Evolutionary conservation across 164 flowering plant species (phyloP), one percentile per base, ranked within the genome.

Genomic region (Umbellularia californica): DNA sequence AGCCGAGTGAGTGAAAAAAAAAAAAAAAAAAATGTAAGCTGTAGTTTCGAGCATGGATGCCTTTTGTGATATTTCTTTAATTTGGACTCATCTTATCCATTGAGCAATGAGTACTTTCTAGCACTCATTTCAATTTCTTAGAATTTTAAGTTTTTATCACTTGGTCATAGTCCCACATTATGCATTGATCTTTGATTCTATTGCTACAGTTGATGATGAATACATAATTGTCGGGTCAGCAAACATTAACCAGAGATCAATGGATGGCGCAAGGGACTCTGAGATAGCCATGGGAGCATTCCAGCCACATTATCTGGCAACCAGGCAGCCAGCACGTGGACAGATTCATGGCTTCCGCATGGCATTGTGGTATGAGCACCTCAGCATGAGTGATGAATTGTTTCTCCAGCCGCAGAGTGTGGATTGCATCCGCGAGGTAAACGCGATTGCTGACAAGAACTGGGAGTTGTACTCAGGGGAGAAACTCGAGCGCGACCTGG

Each of bases 281-380:
- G 97, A 92, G 75, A 92, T 92, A 24, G 95, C 95, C 3, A 89
- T 90, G 92, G 97, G 95, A 22, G 92, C 84, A n/a, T 90, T 79
- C 79, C 97, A 92, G 70, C 95, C 94, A 2, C 68, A 82, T 71
- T 90, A 92, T 47, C 70, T 92, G 3, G 79, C 87, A 6, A 74
- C 76, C 55, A 67, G 62, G 15, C 72, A 83, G 63, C 87, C 84
- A n/a, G 89, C 90, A n/a, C 83, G 83, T 79, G 97, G 97, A 0
- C 88, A 89, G 65, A 80, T 92, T 35, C 86, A 89, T 70, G 94
- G 97, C 15, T 87, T 90, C 74, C 77, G 97, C 20, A 87, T 89
- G 92, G 85, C 94, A 14, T 78, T 92, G 69, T 90, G 97, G 95
- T 88, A 87, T 28, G 97, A 92, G 78, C 97, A 92, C 80, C 73